These are phyloP conservation scores for Scedosporium dehoogii DNA, from an alignment of 2,329 filamentous ascomycete species.

Conservation along the genomic window DNA sequence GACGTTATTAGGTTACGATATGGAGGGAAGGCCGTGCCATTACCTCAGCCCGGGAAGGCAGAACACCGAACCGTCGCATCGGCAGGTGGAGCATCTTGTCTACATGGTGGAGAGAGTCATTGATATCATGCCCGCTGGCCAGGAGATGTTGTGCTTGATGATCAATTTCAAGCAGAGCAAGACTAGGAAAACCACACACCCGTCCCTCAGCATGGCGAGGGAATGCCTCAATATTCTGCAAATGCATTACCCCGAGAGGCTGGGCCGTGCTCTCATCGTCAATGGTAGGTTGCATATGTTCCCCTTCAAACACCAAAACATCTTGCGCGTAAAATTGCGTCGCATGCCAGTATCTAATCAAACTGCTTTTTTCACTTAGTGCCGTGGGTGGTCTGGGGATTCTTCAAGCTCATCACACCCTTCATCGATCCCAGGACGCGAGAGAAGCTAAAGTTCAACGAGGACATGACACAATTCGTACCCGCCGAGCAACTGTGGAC, in stretches of 20 bases:
- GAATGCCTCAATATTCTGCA: slow-evolving; percentile 88
- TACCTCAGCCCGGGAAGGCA: slow-evolving; percentile 85
- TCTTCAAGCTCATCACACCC: slow-evolving; percentile 92
- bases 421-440: slow-evolving; percentile 94
- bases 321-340: slow-evolving; percentile 7
- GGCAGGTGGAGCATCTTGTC: slow-evolving; percentile 87
- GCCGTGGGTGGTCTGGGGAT: slow-evolving; percentile 82
- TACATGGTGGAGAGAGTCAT: slow-evolving; percentile 91
- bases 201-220: slow-evolving; percentile 64
- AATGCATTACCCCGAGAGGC: slow-evolving; percentile 86
- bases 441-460: slow-evolving; percentile 96
- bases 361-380: slow-evolving; percentile 36
- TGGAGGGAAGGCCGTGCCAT: slow-evolving; percentile 73
- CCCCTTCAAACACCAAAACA: neutral
- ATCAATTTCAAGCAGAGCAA: slow-evolving; percentile 86
- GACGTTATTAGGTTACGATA: slow-evolving; percentile 79
- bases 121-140: slow-evolving; percentile 76
- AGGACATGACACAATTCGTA: slow-evolving; percentile 75
- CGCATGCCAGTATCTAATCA: neutral
- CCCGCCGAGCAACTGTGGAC: slow-evolving; percentile 75
- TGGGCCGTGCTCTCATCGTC: slow-evolving; percentile 81
- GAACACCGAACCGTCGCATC: slow-evolving; percentile 78
- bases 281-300: slow-evolving; percentile 52
- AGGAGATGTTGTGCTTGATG: slow-evolving; percentile 77
- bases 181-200: slow-evolving; percentile 60